Evolutionary conservation across 139 green algal species (phyloP).

Genomic region (Chlorella sp.): DNA sequence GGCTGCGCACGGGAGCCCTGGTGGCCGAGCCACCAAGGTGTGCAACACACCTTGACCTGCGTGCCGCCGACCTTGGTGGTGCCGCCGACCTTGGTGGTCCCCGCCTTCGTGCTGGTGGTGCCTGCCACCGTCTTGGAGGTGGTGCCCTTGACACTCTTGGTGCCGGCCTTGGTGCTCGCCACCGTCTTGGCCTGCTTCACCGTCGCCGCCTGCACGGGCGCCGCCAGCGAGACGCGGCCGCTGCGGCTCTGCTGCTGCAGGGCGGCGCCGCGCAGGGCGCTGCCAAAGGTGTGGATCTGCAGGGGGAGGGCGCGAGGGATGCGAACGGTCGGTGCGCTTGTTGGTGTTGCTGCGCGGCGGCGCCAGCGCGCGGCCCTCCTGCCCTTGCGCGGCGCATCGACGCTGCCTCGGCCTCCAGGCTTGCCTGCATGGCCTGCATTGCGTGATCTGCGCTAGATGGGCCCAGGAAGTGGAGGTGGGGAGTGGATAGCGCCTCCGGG

Average conservation of each 20-base stretch:
- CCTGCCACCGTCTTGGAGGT: slow-evolving; percentile 13
- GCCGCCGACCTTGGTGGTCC: slow-evolving; percentile 6
- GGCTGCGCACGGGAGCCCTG: no score
- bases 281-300: slow-evolving; percentile 4
- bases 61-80: slow-evolving; percentile 30
- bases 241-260: slow-evolving; percentile 5
- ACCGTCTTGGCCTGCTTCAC: not conserved
- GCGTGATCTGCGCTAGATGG: no score
- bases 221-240: not conserved
- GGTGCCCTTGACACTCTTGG: slow-evolving; percentile 1
- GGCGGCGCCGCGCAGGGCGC: slow-evolving; percentile 14
- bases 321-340: no score
- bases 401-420: no score
- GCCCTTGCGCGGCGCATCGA: no score
- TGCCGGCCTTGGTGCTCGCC: slow-evolving; percentile 6
- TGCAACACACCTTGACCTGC: no score
- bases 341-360: no score
- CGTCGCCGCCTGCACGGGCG: not conserved
- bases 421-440: no score
- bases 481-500: no score
- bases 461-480: no score
- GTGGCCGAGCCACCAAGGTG: no score
- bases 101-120: not conserved
- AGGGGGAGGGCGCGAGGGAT: not conserved
- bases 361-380: no score